Evolutionary conservation across 2,329 filamentous ascomycete genomes (phyloP).

Genomic region (Fonsecaea nubica): DNA sequence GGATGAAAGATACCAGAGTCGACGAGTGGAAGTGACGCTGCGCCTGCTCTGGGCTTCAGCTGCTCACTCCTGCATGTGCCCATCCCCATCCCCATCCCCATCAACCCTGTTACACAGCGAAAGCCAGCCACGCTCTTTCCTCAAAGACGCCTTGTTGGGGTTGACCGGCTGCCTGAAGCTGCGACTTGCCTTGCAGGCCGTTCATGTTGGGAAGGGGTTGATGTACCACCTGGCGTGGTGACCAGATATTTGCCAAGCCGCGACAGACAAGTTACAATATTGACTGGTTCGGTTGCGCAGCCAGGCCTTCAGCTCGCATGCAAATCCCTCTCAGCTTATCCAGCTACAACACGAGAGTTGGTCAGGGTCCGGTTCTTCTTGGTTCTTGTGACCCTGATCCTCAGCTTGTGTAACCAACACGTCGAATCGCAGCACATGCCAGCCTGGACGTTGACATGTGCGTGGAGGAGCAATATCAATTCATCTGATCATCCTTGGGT

Average conservation of each 20-base stretch:
- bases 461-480: background rate
- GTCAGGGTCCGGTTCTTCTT: background rate
- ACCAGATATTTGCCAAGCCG: conserved; percentile 2
- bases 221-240: background rate
- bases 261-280: background rate
- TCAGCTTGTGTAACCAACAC: conserved; percentile 11
- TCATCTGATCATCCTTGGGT: background rate
- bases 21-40: background rate
- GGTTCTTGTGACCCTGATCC: conserved; percentile 1
- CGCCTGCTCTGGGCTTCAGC: background rate
- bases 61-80: background rate
- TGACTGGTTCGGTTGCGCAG: conserved; percentile 17
- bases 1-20: background rate
- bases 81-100: background rate
- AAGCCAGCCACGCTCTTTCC: background rate
- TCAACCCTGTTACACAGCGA: background rate
- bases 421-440: background rate
- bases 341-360: background rate
- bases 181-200: background rate
- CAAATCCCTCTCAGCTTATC: conserved; percentile 12
- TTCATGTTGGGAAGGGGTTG: background rate
- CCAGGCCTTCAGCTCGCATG: conserved; percentile 6
- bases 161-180: background rate
- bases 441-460: background rate
- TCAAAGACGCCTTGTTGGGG: background rate